These are phyloP conservation scores for Nannochloropsis limnetica DNA, from an alignment of 352 stramenopile genomes.

Conservation along the genomic window DNA sequence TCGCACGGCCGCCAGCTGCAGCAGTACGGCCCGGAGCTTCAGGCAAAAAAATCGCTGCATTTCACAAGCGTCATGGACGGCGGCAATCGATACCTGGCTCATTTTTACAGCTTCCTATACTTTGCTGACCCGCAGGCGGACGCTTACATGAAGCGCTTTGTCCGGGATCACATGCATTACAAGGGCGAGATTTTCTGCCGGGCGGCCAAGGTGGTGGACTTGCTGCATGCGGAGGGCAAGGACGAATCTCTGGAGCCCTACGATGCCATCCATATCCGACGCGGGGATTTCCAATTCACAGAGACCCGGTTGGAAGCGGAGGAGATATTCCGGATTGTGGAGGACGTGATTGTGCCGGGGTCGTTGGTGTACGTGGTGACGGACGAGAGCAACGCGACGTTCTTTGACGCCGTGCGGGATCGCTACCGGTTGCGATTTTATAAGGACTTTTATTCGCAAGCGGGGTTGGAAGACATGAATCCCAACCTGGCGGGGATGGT, in stretches of 20 bases:
- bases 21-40: slow-evolving; percentile 36
- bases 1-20: slow-evolving; percentile 38
- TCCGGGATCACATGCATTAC: slow-evolving; percentile 64
- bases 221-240: slow-evolving; percentile 1
- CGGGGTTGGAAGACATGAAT: slow-evolving; percentile 58
- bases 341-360: slow-evolving; percentile 4
- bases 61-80: not conserved
- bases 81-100: slow-evolving; percentile 40
- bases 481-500: slow-evolving; percentile 69
- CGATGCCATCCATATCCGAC: slow-evolving; percentile 62
- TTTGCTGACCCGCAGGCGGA: slow-evolving; percentile 42
- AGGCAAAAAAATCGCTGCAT: slow-evolving; percentile 38
- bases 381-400: slow-evolving; percentile 63
- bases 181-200: slow-evolving; percentile 63
- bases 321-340: not conserved
- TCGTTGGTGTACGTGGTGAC: slow-evolving; percentile 62
- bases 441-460: slow-evolving; percentile 60
- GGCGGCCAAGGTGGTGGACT: slow-evolving; percentile 52
- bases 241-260: slow-evolving; percentile 38
- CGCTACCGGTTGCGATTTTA: slow-evolving; percentile 58
- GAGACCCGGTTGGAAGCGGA: slow-evolving; percentile 31
- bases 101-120: slow-evolving; percentile 45
- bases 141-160: slow-evolving; percentile 53
- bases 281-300: slow-evolving; percentile 59
- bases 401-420: slow-evolving; percentile 62